Percentiles rank a stretch among this genome's conserved stretches.
Evolutionary conservation across 306 rosid genomes (phyloP).

Genomic region (Cucurbita argyrosperma): DNA sequence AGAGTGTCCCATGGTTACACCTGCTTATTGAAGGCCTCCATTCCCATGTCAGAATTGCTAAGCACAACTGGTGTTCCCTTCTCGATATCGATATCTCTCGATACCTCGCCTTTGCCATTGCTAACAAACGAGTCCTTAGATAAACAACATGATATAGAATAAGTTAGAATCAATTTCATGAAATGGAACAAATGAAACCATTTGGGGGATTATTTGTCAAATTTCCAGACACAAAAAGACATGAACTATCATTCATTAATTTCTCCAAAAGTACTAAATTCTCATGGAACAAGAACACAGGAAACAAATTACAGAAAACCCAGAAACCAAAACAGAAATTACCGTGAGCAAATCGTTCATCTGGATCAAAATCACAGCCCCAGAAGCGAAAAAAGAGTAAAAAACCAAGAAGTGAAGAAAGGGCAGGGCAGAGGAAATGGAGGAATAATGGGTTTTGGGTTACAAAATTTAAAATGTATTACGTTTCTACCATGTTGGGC

Average conservation of each 20-base stretch:
- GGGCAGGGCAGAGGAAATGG: neutral
- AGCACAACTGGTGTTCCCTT: conserved; percentile 51
- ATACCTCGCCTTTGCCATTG: conserved; percentile 47
- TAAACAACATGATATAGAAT: neutral
- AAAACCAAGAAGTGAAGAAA: neutral
- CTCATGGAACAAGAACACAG: neutral
- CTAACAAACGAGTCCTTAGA: conserved; percentile 65
- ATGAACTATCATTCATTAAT: neutral
- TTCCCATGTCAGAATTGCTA: conserved; percentile 42
- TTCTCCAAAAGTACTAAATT: neutral
- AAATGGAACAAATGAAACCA: neutral
- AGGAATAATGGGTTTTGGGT: neutral
- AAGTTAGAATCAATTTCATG: neutral
- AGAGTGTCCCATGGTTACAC: conserved; percentile 10
- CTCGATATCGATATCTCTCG: conserved; percentile 64
- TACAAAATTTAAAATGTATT: neutral
- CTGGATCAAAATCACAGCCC: conserved; percentile 13
- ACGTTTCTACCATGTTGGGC: conserved; percentile 4
- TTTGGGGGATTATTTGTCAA: too few relatives aligned
- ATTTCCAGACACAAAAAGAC: neutral
- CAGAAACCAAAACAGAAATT: conserved; percentile 9
- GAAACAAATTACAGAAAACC: neutral
- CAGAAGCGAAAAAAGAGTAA: neutral
- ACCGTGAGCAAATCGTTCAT: conserved; percentile 96
- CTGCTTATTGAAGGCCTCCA: conserved; percentile 80